A percentile compares a stretch with the other conserved stretches of the same genome.
Evolutionary conservation across 2,329 filamentous ascomycete genomes (phyloP).

Genomic region (Trichoderma endophyticum): DNA sequence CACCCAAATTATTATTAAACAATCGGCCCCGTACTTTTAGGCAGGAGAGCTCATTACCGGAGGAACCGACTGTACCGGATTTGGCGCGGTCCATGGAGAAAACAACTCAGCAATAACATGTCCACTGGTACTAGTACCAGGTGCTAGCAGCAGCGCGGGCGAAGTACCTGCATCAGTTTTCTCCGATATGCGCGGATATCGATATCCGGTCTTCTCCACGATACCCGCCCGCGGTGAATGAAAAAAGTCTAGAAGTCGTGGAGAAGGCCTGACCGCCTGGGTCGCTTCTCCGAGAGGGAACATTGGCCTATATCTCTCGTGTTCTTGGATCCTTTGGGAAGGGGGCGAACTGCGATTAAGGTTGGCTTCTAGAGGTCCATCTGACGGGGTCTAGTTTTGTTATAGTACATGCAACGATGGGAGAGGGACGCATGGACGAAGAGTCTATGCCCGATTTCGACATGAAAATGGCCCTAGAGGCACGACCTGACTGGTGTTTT

Average conservation of each 20-base stretch:
- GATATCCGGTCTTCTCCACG: slow-evolving; percentile 17
- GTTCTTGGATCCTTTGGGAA: background rate
- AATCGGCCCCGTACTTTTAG: slow-evolving; percentile 7
- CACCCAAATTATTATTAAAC: slow-evolving; percentile 4
- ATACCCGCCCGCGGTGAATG: slow-evolving; percentile 10
- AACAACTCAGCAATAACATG: background rate
- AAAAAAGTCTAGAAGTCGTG: slow-evolving; percentile 8
- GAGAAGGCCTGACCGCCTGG: slow-evolving; percentile 10
- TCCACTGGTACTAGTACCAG: background rate
- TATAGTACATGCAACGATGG: background rate
- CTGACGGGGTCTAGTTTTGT: background rate
- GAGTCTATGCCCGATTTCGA: background rate
- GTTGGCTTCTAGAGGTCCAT: background rate
- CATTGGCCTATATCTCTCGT: background rate
- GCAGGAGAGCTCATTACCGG: slow-evolving; percentile 17
- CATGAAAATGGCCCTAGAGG: background rate
- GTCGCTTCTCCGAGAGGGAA: background rate
- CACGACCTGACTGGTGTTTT: background rate
- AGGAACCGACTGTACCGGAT: slow-evolving; percentile 10
- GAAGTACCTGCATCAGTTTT: slow-evolving; percentile 16
- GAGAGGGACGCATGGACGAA: background rate
- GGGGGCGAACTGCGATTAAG: background rate
- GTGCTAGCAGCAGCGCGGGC: slow-evolving; percentile 2
- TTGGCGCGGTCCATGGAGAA: background rate
- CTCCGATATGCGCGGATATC: slow-evolving; percentile 16